Base-by-base conservation (phyloP, 352 stramenopile genomes). In the Halophytophthora batemanensis region DNA sequence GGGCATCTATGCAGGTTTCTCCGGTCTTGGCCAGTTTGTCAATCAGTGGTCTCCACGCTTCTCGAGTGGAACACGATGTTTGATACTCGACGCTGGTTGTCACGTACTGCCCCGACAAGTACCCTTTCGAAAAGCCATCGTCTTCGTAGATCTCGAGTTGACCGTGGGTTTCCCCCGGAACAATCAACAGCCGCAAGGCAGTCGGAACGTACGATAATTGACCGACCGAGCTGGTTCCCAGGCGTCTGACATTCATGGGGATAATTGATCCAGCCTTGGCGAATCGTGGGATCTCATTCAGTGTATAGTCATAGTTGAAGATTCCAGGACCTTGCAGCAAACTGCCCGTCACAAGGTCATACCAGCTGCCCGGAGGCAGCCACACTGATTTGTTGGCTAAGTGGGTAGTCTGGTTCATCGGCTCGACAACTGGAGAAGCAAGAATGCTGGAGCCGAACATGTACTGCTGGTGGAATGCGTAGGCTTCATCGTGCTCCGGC, bases 291-390 rank as follows among this genome's bases (percentile, higher is more conserved):
- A 77, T 56, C 34, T 77, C 62, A 36, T 45, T 44, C 40, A 76
- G 34, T 2, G 53, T 35, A 28, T 76, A 71, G 40, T 36, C 47
- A 10, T 49, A 38, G 6, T 50, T 65, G 38, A 65, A 53, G 29
- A 64, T 34, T n/a, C 44, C 52, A 19, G 66, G 66, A 1, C 69
- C 66, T 3, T 43, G 21, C 5, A 69, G 18, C 12, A 66, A 19
- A 28, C 53, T 50, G 22, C 59, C 59, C 1, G 51, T 61, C 18
- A 43, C 61, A 22, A 65, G 51, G 34, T 82, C 62, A 34, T 71
- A 61, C 73, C 73, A 84, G n/a, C 39, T 45, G 13, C 73, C 73
- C 14, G 71, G 71, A 3, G 73, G 73, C 2, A 84, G 19, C 73
- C 73, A 84, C 2, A 82, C 29, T 0, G 42, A 53, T 36, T 67